Evolutionary conservation across 1,284 basidiomycete species (phyloP), one percentile per base, ranked within the genome.

Genomic region (Prillingera fragicola): DNA sequence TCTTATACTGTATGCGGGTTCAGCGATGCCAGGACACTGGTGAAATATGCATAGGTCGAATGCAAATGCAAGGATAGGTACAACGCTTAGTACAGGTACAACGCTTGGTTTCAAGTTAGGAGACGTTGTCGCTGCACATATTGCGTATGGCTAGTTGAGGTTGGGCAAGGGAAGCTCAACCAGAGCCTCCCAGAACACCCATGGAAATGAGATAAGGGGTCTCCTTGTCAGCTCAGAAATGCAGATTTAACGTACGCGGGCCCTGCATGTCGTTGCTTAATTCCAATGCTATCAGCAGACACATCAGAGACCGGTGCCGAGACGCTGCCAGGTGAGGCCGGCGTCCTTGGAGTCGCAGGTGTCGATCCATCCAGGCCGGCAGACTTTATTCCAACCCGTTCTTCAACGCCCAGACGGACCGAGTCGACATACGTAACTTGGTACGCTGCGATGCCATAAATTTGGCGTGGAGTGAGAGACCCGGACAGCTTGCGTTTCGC

Each of bases 391-490:
- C 47, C 35, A 24, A 50, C 14, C 22, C 36, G 22, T 8, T 42
- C 41, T n/a, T 45, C 38, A 3, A 41, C 43, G 8, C 25, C 43
- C 8, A 17, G 15, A 22, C 27, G 33, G 25, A 53, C 21, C 19
- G 36, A 13, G 17, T 42, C 33, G 21, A 55, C 38, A 25, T 54
- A 55, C 6, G 60, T 58, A 32, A 62, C 41, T 41, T 57, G 56
- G 38, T 60, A 62, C 4, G 56, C 60, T 3, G 56, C 58, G 17
- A 62, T 38, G 1, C 55, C 60, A 22, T 60, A 52, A 19, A 59
- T 43, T 28, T 55, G 53, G 10, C 41, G 27, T 17, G 42, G 35
- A 6, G 27, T 21, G 25, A 54, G 21, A 10, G 25, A 18, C 14
- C 21, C 42, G 26, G 38, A 43, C 35, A 40, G 41, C 24, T 35